Evolutionary conservation across 352 stramenopile genomes (phyloP), one percentile per base, ranked within the genome.

Genomic region (Phytophthora idaei): DNA sequence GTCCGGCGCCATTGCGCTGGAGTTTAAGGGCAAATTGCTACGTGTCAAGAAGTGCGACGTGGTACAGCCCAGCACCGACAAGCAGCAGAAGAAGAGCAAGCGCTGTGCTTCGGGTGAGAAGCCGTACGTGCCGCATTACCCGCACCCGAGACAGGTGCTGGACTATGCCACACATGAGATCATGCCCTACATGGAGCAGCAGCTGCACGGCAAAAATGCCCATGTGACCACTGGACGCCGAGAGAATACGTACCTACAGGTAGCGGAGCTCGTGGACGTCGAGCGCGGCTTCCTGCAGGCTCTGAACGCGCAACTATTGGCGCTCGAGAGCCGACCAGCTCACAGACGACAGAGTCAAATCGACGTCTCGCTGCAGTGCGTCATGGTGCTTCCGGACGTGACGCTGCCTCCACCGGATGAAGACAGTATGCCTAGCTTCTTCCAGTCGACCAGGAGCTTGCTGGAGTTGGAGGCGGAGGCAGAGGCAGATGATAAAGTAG

Each of bases 11-110:
- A 47, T 69, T 1, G 67, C 71, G 2, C 45, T 45, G 11, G 67
- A 77, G 12, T 92, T 96, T 31, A 79, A 83, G 25, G 87, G 86
- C 11, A 90, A 89, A 57, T 64, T 96, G 25, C 69, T 96, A 61
- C 87, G 89, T 46, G 82, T 96, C 7, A 94, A 94, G 70, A 96
- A 96, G 72, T 90, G 79, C 49, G 87, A 91, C 67, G 70, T 89
- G 1, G 51, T 17, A 1, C 46, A 59, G 46, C 14, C 45, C 5
- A 42, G 1, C 14, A 48, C 10, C 10, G 42, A 64, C 34, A 69
- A 71, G 36, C 10, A 73, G 34, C 3, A 47, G 34, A 69, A 69
- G 57, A 82, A 83, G 66, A 73, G 71, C 64, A 80, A 73, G 58
- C 73, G 53, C 21, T 57, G 51, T 14, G 15, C 48, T 8, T 14